Percentiles rank a stretch among this genome's conserved stretches.
phyloP scores from a whole-genome alignment of 768 basidiomycete species.

The Lactifluus echinatus region DNA sequence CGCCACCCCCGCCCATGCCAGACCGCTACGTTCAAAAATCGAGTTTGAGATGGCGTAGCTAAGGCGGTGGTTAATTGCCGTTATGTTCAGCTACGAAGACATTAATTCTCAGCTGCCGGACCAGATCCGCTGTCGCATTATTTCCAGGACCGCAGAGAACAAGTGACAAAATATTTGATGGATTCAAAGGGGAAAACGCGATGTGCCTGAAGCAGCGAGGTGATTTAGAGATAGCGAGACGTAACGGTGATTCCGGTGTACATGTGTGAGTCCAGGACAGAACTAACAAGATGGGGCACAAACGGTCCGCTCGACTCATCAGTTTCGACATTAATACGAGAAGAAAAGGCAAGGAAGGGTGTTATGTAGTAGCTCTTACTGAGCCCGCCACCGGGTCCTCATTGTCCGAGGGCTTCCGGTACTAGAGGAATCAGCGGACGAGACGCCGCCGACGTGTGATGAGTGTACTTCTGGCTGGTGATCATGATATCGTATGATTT shows the following conservation, averaged over 20 bases:
- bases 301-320: constrained; percentile 15
- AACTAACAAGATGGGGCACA: constrained; percentile 17
- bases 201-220: constrained; percentile 12
- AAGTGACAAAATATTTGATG: constrained; percentile 13
- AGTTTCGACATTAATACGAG: constrained; percentile 14
- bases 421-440: constrained; percentile 4
- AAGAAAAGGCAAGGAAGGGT: not conserved
- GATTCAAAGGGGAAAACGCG: constrained; percentile 14
- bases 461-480: constrained; percentile 5
- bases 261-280: constrained; percentile 16
- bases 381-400: constrained; percentile 12
- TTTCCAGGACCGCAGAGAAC: constrained; percentile 7
- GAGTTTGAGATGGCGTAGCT: not conserved
- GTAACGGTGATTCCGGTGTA: constrained; percentile 18
- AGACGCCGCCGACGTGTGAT: not conserved
- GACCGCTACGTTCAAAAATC: not conserved
- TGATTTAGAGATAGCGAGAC: constrained; percentile 18
- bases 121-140: constrained; percentile 8
- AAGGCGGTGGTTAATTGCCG: not conserved
- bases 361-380: not conserved
- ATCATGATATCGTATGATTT: constrained; percentile 19
- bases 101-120: not conserved
- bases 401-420: constrained; percentile 3
- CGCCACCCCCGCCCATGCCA: not conserved
- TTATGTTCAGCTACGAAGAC: not conserved